Conservation (phyloP, 2,329 filamentous ascomycete genomes). For the Akanthomyces uredinophilus region DNA sequence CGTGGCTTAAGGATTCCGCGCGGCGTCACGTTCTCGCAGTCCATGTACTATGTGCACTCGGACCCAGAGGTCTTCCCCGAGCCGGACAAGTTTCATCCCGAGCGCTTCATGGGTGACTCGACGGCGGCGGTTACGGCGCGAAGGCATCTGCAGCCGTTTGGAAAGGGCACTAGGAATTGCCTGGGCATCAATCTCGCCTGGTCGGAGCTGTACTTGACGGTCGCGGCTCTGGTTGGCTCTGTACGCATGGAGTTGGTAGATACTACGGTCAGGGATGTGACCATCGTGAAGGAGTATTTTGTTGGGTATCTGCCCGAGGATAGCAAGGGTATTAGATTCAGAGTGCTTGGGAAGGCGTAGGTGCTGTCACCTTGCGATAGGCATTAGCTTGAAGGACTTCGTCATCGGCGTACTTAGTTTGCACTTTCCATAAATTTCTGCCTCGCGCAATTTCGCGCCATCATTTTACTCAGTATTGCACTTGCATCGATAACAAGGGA, state of each 20-base stretch:
- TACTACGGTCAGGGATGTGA: neutral
- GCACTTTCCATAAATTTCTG: neutral
- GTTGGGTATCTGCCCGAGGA: neutral
- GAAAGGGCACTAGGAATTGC: neutral
- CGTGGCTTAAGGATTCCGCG: conserved; percentile 25
- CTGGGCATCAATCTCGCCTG: neutral
- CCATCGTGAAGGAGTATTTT: neutral
- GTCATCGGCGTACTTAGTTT: neutral
- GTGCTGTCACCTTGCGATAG: neutral
- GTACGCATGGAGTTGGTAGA: neutral
- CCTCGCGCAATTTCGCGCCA: neutral
- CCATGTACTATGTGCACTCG: conserved; percentile 24
- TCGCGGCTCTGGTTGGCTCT: neutral
- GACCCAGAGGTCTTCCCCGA: conserved; percentile 22
- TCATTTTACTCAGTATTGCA: neutral
- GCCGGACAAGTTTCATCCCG: conserved; percentile 23
- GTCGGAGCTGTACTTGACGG: neutral
- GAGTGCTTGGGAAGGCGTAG: neutral
- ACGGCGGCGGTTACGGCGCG: neutral
- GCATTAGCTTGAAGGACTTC: neutral
- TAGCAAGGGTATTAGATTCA: neutral
- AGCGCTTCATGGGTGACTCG: conserved; percentile 21
- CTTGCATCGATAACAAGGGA: neutral
- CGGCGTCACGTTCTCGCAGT: conserved; percentile 32
- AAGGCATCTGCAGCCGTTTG: neutral